Percentiles rank a stretch among this genome's conserved stretches.
Evolutionary conservation across 768 basidiomycete genomes (phyloP).

Genomic region (Hericium alpestre): DNA sequence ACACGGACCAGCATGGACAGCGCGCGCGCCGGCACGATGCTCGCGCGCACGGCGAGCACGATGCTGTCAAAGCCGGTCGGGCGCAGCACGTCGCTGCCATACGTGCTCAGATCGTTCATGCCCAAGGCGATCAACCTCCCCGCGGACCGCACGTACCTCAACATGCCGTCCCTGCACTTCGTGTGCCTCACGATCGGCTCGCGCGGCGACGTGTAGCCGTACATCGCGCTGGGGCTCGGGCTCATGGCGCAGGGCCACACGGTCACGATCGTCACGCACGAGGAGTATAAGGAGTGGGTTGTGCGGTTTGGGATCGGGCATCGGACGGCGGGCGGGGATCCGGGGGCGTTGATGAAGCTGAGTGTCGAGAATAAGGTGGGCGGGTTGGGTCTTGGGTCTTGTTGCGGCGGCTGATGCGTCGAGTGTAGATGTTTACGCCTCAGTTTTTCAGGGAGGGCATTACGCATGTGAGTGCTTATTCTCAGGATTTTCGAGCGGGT

Average conservation of each 20-base stretch:
- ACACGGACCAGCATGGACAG: not conserved
- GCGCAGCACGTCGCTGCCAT: slow-evolving; percentile 20
- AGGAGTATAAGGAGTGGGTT: slow-evolving; percentile 44
- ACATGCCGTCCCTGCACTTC: slow-evolving; percentile 37
- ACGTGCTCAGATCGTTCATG: slow-evolving; percentile 21
- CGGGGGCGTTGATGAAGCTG: slow-evolving; percentile 58
- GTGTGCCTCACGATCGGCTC: slow-evolving; percentile 58
- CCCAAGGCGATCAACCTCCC: slow-evolving; percentile 44
- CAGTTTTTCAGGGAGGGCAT: slow-evolving; percentile 60
- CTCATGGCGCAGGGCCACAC: slow-evolving; percentile 32
- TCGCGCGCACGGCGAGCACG: slow-evolving; percentile 20
- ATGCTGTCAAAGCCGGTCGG: slow-evolving; percentile 38
- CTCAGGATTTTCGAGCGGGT: not conserved
- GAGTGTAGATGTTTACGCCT: slow-evolving; percentile 56
- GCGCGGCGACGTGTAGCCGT: slow-evolving; percentile 42
- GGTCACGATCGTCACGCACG: slow-evolving; percentile 40
- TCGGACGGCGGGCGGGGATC: slow-evolving; percentile 58
- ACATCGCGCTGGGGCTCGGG: slow-evolving; percentile 34
- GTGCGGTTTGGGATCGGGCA: slow-evolving; percentile 49
- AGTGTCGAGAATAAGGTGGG: slow-evolving; percentile 35
- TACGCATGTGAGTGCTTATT: slow-evolving; percentile 30
- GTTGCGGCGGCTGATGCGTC: slow-evolving; percentile 13
- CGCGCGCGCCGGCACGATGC: not conserved
- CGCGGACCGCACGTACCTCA: slow-evolving; percentile 20
- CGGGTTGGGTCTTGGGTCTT: too few species aligned